A percentile compares a stretch with the other conserved stretches of the same genome.
These are phyloP conservation scores for Euphorbia peplus DNA, from an alignment of 345 rosid species.

Conservation along the genomic window DNA sequence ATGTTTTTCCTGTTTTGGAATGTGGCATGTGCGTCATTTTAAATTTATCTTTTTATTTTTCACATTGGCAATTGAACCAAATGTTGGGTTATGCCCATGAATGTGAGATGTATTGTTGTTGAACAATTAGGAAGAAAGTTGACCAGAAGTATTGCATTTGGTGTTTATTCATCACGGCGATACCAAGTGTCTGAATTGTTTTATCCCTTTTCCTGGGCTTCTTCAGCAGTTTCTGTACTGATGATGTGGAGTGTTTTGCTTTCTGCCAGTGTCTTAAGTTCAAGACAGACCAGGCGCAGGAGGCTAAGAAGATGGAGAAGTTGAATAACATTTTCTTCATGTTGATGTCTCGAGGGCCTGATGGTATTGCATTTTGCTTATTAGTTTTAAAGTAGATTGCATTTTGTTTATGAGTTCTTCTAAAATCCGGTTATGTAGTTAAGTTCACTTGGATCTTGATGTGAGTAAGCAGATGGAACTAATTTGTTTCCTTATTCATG, in stretches of 20 bases:
- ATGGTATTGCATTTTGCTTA: constrained; percentile 47
- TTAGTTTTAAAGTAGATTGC: neutral
- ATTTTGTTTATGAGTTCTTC: neutral
- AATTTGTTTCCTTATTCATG: neutral
- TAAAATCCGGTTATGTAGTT: neutral
- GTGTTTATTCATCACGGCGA: neutral
- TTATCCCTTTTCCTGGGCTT: neutral
- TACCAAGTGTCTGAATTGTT: neutral
- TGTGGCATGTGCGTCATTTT: neutral
- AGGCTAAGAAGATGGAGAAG: constrained; percentile 98
- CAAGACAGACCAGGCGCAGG: constrained; percentile 97
- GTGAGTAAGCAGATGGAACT: constrained; percentile 8
- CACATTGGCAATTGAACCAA: neutral
- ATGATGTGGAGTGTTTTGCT: neutral
- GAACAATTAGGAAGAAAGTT: neutral
- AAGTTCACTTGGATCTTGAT: neutral
- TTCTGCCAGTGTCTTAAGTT: constrained; percentile 81
- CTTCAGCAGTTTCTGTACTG: neutral
- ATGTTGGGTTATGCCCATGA: neutral
- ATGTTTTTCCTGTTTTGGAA: no score
- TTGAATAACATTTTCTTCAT: constrained; percentile 87
- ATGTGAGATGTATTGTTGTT: neutral
- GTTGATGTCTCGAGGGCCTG: constrained; percentile 90
- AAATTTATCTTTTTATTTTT: no score
- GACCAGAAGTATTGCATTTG: neutral